These are phyloP conservation scores for Crataegus laevigata DNA, from an alignment of 306 rosid species.

Conservation along the genomic window DNA sequence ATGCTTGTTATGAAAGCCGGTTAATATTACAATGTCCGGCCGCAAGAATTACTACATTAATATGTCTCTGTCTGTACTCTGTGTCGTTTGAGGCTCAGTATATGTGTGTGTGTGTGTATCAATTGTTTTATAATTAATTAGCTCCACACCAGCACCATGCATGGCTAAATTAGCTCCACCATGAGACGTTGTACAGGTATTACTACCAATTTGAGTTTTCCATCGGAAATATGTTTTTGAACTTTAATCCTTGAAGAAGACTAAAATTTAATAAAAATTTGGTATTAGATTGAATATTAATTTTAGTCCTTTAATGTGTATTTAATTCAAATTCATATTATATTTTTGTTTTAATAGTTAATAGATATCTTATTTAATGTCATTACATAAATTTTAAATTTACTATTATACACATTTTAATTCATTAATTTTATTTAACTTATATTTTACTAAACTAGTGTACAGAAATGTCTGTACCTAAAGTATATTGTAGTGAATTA, in stretches of 20 bases:
- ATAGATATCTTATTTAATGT: no score
- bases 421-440: no score
- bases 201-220: background rate
- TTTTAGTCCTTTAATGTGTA: no score
- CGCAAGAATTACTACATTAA: slow-evolving; percentile 4
- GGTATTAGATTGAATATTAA: no score
- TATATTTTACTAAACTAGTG: no score
- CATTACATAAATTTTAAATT: no score
- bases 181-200: slow-evolving; percentile 13
- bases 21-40: slow-evolving; percentile 15
- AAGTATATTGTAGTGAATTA: no score
- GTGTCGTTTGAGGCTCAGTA: background rate
- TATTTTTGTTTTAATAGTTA: no score
- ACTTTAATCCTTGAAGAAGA: background rate
- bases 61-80: background rate
- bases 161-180: slow-evolving; percentile 14
- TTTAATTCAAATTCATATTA: no score
- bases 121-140: background rate
- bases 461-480: no score
- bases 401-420: no score
- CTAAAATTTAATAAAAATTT: no score
- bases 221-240: background rate
- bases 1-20: slow-evolving; percentile 2
- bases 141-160: slow-evolving; percentile 12
- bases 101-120: background rate